Percentiles rank a stretch among this genome's conserved stretches.
Evolutionary conservation across 2,329 filamentous ascomycete species (phyloP).

Genomic region (Neonectria faginata): DNA sequence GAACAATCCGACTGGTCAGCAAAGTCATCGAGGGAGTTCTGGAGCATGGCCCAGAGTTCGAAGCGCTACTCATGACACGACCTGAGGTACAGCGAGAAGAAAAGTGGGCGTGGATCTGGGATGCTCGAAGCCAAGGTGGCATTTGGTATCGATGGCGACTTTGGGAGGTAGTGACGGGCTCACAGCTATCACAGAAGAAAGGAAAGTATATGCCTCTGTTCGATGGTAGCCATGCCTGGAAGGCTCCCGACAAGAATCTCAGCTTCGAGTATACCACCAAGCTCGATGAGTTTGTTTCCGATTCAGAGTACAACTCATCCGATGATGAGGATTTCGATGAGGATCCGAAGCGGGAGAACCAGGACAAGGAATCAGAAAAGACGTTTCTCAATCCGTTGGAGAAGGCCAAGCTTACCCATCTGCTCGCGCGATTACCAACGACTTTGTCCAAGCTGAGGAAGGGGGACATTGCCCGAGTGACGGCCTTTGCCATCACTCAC

Average conservation of each 20-base stretch:
- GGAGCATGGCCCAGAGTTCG: constrained; percentile 85
- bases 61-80: constrained; percentile 90
- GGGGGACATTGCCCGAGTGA: constrained; percentile 87
- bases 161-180: constrained; percentile 85
- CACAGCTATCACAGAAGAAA: constrained; percentile 58
- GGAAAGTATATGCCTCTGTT: constrained; percentile 75
- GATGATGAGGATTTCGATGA: constrained; percentile 82
- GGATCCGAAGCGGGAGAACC: constrained; percentile 64
- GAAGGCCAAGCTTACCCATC: constrained; percentile 84
- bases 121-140: constrained; percentile 80
- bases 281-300: constrained; percentile 83
- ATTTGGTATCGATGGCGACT: constrained; percentile 94
- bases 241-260: constrained; percentile 77
- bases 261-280: constrained; percentile 83
- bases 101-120: constrained; percentile 95
- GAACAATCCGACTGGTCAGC: constrained; percentile 85
- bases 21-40: constrained; percentile 85
- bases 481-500: constrained; percentile 89
- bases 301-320: constrained; percentile 87
- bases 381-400: constrained; percentile 84
- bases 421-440: constrained; percentile 85
- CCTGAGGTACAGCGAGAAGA: constrained; percentile 86
- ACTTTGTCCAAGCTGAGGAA: constrained; percentile 79
- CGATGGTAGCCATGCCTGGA: constrained; percentile 82
- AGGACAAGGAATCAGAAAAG: constrained; percentile 60